Conservation (phyloP, 75 land plant species). For the Sequoia sempervirens region DNA sequence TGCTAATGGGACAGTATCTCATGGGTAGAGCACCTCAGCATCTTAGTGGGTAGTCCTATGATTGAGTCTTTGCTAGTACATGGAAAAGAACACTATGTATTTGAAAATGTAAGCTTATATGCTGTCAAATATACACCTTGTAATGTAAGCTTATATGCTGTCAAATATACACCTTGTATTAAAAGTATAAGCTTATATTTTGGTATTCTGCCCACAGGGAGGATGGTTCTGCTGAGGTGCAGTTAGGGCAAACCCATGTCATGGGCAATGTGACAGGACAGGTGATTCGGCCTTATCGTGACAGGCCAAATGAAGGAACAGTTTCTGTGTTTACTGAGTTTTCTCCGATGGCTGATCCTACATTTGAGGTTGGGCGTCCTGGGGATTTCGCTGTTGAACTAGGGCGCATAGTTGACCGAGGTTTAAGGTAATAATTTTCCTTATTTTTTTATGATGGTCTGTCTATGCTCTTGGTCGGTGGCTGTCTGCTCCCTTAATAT, state of each 20-base stretch:
- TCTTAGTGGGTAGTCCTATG: no score
- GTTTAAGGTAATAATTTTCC: slow-evolving; percentile 55
- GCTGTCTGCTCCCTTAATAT: background rate
- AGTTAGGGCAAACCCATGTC: slow-evolving; percentile 83
- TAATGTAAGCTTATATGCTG: no score
- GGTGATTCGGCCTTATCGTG: slow-evolving; percentile 72
- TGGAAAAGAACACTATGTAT: background rate
- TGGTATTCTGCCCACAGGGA: slow-evolving; percentile 43
- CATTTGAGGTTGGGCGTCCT: slow-evolving; percentile 90
- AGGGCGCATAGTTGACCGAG: slow-evolving; percentile 88
- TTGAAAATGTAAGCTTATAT: background rate
- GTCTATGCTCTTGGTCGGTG: background rate
- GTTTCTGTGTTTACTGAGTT: slow-evolving; percentile 82
- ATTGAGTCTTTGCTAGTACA: no score
- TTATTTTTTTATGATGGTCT: slow-evolving; percentile 2
- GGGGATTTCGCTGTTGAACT: slow-evolving; percentile 87
- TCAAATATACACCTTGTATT: no score
- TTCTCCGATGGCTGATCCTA: slow-evolving; percentile 96
- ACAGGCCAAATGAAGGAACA: slow-evolving; percentile 88
- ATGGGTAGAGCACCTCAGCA: no score
- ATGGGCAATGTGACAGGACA: slow-evolving; percentile 73
- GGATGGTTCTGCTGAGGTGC: slow-evolving; percentile 92
- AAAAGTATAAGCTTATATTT: background rate
- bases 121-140: background rate
- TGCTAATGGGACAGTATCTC: no score